A percentile compares a stretch with the other conserved stretches of the same genome.
phyloP scores from a whole-genome alignment of 108 stramenopile species.

The Skeletonema tropicum region DNA sequence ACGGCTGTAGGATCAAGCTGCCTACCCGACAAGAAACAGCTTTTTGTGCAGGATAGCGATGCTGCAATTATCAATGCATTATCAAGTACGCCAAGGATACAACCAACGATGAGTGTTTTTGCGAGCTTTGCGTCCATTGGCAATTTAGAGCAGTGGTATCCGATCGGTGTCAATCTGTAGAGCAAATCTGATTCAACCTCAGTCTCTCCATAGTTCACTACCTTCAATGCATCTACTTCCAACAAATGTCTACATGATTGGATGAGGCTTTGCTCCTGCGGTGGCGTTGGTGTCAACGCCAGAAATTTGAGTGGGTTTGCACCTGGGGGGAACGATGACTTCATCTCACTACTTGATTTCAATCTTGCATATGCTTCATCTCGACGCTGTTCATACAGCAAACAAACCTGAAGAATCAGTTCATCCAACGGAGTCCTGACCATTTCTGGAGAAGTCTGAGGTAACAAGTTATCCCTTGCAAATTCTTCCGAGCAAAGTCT shows the following conservation, averaged over 20 bases:
- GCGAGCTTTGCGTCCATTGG: constrained; percentile 88
- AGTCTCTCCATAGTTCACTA: constrained; percentile 27
- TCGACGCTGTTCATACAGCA: constrained; percentile 55
- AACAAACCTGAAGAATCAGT: constrained; percentile 71
- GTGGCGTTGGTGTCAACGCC: constrained; percentile 79
- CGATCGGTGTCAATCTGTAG: constrained; percentile 81
- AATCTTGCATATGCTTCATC: constrained; percentile 24
- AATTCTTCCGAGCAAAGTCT: constrained; percentile 68
- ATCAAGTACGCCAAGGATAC: constrained; percentile 69
- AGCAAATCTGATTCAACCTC: constrained; percentile 4
- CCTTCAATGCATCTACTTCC: constrained; percentile 65
- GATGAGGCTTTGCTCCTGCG: constrained; percentile 49
- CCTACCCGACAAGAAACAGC: constrained; percentile 38
- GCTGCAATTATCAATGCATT: constrained; percentile 77
- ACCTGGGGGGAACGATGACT: constrained; percentile 10
- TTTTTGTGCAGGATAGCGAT: constrained; percentile 55
- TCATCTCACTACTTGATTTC: constrained; percentile 5
- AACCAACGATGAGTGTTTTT: constrained; percentile 75
- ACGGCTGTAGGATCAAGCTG: constrained; percentile 2
- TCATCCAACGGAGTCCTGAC: constrained; percentile 88
- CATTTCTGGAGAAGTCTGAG: constrained; percentile 83
- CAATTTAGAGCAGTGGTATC: constrained; percentile 80
- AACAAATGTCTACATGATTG: constrained; percentile 65
- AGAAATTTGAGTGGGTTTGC: constrained; percentile 64
- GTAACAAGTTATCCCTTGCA: constrained; percentile 43